phyloP scores from a whole-genome alignment of 495 filamentous ascomycete genomes.

The Penicillium malachiteum region DNA sequence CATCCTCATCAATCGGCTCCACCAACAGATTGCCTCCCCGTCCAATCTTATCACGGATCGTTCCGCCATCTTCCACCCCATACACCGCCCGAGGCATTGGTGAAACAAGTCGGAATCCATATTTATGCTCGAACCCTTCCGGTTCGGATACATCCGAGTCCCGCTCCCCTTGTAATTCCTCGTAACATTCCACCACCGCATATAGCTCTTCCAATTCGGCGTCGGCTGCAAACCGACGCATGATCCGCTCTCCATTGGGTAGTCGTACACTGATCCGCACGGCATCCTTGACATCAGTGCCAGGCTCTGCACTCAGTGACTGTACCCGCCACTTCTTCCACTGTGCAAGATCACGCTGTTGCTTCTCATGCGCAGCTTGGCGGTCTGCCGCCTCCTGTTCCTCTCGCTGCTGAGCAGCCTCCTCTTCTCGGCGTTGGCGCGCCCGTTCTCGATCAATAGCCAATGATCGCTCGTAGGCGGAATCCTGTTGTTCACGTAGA shows the following conservation, averaged over 20 bases:
- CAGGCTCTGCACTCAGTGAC: constrained; percentile 67
- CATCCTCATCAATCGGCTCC: constrained; percentile 61
- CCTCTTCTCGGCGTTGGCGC: constrained; percentile 69
- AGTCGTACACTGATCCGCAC: constrained; percentile 83
- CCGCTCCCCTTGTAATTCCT: constrained; percentile 46
- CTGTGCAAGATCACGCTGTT: constrained; percentile 56
- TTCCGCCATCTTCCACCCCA: constrained; percentile 60
- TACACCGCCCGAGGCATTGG: constrained; percentile 80
- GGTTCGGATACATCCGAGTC: constrained; percentile 49
- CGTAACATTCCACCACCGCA: constrained; percentile 93
- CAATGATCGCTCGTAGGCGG: constrained; percentile 86
- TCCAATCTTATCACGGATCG: constrained; percentile 70
- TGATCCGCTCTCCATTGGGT: constrained; percentile 66
- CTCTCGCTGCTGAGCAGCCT: constrained; percentile 61
- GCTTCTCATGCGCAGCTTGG: constrained; percentile 60
- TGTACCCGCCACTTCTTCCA: constrained; percentile 82
- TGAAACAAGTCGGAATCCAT: constrained; percentile 75
- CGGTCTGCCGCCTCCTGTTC: constrained; percentile 63
- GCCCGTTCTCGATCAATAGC: constrained; percentile 84
- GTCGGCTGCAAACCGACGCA: constrained; percentile 66
- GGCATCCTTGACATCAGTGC: constrained; percentile 58
- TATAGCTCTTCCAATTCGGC: constrained; percentile 84
- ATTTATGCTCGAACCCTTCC: constrained; percentile 70
- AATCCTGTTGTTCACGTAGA: constrained; percentile 80
- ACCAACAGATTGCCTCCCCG: constrained; percentile 87